Percentiles rank a stretch among this genome's conserved stretches.
Conservation (phyloP, 2,329 filamentous ascomycete genomes). For the Beauveria pseudobassiana region DNA sequence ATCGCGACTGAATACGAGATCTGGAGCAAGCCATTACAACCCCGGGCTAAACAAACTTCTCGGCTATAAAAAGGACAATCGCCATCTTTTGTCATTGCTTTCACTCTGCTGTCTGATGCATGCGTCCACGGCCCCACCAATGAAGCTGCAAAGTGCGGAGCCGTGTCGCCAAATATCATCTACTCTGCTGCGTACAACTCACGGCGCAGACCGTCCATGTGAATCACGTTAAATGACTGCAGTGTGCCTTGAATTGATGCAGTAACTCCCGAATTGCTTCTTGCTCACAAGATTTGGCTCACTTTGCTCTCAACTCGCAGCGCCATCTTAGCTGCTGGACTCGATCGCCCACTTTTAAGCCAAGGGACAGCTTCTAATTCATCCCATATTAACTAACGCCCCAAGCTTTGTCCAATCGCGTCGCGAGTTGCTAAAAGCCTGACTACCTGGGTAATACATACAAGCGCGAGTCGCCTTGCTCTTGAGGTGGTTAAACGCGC, state of each 20-base stretch:
- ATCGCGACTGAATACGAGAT: too few species aligned
- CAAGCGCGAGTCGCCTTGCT: neutral
- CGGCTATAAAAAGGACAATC: too few species aligned
- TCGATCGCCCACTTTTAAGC: neutral
- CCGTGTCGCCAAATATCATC: neutral
- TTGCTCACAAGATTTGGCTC: neutral
- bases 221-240: neutral
- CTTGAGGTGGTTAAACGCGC: neutral
- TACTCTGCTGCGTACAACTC: neutral
- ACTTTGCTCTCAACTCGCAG: neutral
- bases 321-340: neutral
- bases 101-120: neutral
- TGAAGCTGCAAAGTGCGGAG: neutral
- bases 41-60: too few species aligned
- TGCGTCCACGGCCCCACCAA: neutral
- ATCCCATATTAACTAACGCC: neutral
- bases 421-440: conserved; percentile 9
- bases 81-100: too few species aligned
- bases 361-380: neutral
- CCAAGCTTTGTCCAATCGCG: conserved; percentile 5
- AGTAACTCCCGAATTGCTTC: too few species aligned
- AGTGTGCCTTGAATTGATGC: too few species aligned
- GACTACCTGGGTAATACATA: neutral
- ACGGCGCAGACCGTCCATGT: neutral
- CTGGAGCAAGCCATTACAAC: too few species aligned